These are phyloP conservation scores for Euphorbia lathyris DNA, from an alignment of 345 rosid genomes.

Conservation along the genomic window DNA sequence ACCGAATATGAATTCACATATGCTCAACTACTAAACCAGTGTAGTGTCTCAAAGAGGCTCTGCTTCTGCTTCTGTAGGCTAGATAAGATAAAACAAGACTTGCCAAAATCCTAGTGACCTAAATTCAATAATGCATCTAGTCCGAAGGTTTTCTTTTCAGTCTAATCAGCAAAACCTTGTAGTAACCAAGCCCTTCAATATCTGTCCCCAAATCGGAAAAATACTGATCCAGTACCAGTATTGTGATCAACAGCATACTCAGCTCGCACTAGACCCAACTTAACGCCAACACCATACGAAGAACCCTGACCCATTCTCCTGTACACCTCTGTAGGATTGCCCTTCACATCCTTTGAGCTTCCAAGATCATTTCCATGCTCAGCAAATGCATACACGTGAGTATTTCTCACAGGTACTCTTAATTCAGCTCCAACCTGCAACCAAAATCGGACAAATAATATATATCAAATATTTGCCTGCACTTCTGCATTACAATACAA, in stretches of 20 bases:
- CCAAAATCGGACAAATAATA: slow-evolving; percentile 8
- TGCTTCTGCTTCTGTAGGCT: slow-evolving; percentile 4
- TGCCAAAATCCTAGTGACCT: slow-evolving; percentile 5
- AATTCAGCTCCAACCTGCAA: slow-evolving; percentile 92
- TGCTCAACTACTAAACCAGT: background rate
- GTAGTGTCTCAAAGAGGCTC: background rate
- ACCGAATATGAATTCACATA: background rate
- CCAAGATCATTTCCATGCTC: slow-evolving; percentile 98
- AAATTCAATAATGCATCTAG: slow-evolving; percentile 15
- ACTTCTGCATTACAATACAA: background rate
- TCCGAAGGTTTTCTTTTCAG: slow-evolving; percentile 11
- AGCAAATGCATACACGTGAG: slow-evolving; percentile 78
- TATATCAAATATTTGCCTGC: slow-evolving; percentile 6
- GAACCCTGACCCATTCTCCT: slow-evolving; percentile 93
- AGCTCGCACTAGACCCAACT: slow-evolving; percentile 86
- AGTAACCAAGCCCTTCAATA: slow-evolving; percentile 39
- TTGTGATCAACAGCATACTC: slow-evolving; percentile 97
- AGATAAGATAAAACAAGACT: background rate
- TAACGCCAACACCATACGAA: slow-evolving; percentile 80
- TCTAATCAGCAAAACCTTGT: background rate
- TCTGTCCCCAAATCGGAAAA: slow-evolving; percentile 94
- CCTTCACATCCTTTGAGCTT: slow-evolving; percentile 92
- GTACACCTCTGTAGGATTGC: slow-evolving; percentile 94
- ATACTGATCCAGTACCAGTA: slow-evolving; percentile 79
- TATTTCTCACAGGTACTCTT: slow-evolving; percentile 79